These are phyloP conservation scores for Aspergillus fumigatus DNA, from an alignment of 2,329 filamentous ascomycete genomes.

Conservation along the genomic window DNA sequence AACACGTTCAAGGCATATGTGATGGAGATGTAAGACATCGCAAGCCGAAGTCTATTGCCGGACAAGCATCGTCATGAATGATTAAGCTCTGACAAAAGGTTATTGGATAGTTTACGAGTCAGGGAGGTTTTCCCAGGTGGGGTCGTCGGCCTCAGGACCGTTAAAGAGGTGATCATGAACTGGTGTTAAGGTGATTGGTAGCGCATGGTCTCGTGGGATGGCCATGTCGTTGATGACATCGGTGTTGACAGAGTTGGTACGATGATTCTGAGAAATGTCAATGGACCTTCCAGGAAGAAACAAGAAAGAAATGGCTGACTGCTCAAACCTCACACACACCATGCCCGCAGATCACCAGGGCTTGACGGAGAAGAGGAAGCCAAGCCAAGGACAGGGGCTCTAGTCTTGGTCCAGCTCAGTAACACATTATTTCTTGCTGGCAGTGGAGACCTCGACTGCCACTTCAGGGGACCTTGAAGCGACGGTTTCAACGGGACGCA, in stretches of 20 bases:
- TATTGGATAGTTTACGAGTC: not conserved
- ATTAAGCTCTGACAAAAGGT: not conserved
- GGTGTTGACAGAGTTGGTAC: not conserved
- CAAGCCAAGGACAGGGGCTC: not conserved
- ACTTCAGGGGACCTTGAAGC: not conserved
- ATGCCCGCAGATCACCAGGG: too few species aligned
- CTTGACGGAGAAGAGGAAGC: too few species aligned
- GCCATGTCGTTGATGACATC: not conserved
- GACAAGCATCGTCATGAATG: not conserved
- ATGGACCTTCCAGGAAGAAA: not conserved
- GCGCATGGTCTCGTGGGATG: not conserved
- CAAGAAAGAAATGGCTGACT: not conserved
- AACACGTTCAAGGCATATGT: not conserved
- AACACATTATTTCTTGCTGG: not conserved
- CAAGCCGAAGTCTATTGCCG: not conserved
- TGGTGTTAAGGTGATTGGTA: not conserved
- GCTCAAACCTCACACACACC: too few species aligned
- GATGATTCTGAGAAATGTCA: not conserved
- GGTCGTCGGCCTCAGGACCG: not conserved
- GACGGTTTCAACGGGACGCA: not conserved
- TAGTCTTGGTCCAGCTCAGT: not conserved
- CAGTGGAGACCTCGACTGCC: not conserved
- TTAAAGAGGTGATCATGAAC: not conserved
- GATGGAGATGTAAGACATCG: not conserved
- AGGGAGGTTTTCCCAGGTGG: not conserved